Base-by-base conservation (phyloP, 495 filamentous ascomycete genomes). In the Penicillium subrubescens region DNA sequence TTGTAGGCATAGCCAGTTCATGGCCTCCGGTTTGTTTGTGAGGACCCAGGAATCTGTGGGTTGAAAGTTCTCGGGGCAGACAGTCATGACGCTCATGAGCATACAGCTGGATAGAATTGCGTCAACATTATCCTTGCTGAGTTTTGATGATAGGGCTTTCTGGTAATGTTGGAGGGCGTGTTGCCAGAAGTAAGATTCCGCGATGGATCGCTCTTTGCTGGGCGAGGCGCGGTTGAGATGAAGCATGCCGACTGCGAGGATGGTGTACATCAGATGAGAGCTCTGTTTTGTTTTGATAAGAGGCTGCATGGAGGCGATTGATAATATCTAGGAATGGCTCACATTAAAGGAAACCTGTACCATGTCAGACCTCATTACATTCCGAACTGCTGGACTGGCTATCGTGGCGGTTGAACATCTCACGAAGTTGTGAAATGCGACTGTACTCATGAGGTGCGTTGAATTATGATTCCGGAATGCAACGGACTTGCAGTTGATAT, bases 11-110 rank as follows among this genome's bases (percentile, higher is more conserved):
- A 83, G 69, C 82, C 81, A 84, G 43, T 82, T 78, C 61, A 82
- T 66, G 8, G 66, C 70, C 21, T 68, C 72, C 1, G 67, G 66
- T 46, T 71, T 71, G 5, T 75, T 70, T 0, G 71, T 63, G 33
- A 82, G 69, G 8, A 82, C 78, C 81, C 82, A 84, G 2, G 81
- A 77, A 56, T 82, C 74, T 52, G 74, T 68, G 17, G 76, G 70
- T 14, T 71, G 60, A 60, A 72, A 75, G 15, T 68, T 68, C 37
- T 78, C 73, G 3, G 76, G 71, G 21, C 73, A 75, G 23, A 84
- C 70, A n/a, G 73, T 67, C 19, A 77, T 68, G 0, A 77, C 60
- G 1, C 75, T 76, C 64, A 83, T 73, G 53, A 79, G 67, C 55
- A 81, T 76, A 29, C 78, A 81, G 11, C 75, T 79, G 3, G 73